A percentile compares a stretch with the other conserved stretches of the same genome.
These are phyloP conservation scores for Quercus glauca DNA, from an alignment of 306 rosid species.

Conservation along the genomic window DNA sequence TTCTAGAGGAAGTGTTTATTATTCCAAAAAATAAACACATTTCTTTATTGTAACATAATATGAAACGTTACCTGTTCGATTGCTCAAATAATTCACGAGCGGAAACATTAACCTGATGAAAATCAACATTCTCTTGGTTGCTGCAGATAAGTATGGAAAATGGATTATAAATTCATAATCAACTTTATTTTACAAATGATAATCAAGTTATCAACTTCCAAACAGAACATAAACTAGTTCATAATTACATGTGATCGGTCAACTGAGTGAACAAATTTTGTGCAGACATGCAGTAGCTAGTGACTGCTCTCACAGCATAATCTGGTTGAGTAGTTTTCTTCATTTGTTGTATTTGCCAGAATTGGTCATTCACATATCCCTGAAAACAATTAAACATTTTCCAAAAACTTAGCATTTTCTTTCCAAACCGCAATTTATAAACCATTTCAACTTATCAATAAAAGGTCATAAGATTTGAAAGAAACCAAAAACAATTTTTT, in stretches of 20 bases:
- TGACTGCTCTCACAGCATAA: slow-evolving; percentile 22
- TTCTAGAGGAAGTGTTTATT: background rate
- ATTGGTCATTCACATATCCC: slow-evolving; percentile 23
- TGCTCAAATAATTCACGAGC: slow-evolving; percentile 18
- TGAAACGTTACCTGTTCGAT: slow-evolving; percentile 14
- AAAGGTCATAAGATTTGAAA: no score
- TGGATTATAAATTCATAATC: background rate
- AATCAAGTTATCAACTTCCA: background rate
- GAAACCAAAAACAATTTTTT: no score
- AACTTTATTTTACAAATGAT: background rate
- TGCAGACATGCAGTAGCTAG: background rate
- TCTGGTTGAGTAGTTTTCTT: slow-evolving; percentile 1
- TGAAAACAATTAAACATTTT: background rate
- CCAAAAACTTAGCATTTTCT: background rate
- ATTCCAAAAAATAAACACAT: background rate
- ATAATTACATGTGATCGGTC: slow-evolving; percentile 13
- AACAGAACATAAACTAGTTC: background rate
- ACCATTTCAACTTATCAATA: background rate
- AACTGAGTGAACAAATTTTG: slow-evolving; percentile 6
- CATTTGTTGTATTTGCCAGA: slow-evolving; percentile 18
- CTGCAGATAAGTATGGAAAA: slow-evolving; percentile 4
- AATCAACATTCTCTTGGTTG: slow-evolving; percentile 9
- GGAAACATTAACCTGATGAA: slow-evolving; percentile 6
- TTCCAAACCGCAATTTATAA: background rate
- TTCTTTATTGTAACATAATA: background rate